Percentiles rank a stretch among this genome's conserved stretches.
Evolutionary conservation across 495 filamentous ascomycete species (phyloP).

Genomic region (Penicillium odoratum): DNA sequence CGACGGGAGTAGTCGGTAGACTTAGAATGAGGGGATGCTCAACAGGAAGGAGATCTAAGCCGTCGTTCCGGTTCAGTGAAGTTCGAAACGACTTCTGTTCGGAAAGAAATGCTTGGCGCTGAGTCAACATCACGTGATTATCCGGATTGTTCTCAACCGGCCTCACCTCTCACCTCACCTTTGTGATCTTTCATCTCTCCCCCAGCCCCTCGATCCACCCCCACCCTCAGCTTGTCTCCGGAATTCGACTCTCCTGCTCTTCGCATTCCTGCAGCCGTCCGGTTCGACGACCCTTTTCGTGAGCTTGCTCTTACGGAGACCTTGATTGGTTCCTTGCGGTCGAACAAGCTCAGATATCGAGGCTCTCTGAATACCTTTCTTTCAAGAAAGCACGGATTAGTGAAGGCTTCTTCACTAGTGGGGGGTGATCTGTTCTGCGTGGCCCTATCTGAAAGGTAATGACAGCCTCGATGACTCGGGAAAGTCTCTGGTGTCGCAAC

Average conservation of each 20-base stretch:
- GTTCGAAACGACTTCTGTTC: conserved; percentile 38
- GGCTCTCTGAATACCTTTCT: conserved; percentile 24
- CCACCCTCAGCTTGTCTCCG: conserved; percentile 32
- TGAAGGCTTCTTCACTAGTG: conserved; percentile 31
- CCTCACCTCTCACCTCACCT: conserved; percentile 13
- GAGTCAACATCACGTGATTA: conserved; percentile 25
- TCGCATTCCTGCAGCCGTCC: conserved; percentile 33
- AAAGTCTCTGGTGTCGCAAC: conserved; percentile 14
- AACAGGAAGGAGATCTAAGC: conserved; percentile 35
- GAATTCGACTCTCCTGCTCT: conserved; percentile 33
- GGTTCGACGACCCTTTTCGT: conserved; percentile 45
- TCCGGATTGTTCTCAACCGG: conserved; percentile 6
- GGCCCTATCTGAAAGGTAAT: conserved; percentile 40
- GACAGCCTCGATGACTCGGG: conserved; percentile 9
- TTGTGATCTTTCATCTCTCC: conserved; percentile 17
- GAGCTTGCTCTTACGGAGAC: conserved; percentile 47
- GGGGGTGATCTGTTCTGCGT: conserved; percentile 25
- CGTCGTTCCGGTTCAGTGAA: conserved; percentile 34
- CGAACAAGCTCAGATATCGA: conserved; percentile 41
- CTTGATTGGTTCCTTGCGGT: conserved; percentile 52
- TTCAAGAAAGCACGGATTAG: conserved; percentile 25
- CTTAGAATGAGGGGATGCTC: conserved; percentile 28
- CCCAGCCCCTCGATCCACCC: conserved; percentile 20
- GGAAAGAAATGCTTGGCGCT: conserved; percentile 33
- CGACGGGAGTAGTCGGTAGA: conserved; percentile 30